Conservation (phyloP, 176 grass and related monocot species). For the Carex scoparia region DNA sequence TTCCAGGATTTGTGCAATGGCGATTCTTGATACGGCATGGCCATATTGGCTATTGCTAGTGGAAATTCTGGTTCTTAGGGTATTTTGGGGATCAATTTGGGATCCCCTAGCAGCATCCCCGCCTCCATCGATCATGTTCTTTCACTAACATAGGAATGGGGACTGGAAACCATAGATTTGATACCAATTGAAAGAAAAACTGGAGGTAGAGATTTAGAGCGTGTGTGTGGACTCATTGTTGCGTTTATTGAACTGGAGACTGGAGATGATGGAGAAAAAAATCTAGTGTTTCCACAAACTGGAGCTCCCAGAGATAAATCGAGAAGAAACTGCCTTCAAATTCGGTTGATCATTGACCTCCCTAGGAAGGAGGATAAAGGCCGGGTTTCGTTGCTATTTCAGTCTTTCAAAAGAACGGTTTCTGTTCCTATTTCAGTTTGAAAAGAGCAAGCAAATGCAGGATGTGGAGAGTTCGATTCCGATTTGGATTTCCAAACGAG, state of each 20-base stretch:
- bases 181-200: slow-evolving; percentile 13
- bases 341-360: not conserved
- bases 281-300: not conserved
- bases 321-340: not conserved
- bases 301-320: not conserved
- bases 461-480: not conserved
- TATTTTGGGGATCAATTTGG: slow-evolving; percentile 33
- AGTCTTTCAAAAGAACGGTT: not conserved
- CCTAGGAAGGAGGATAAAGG: not conserved
- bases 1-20: slow-evolving; percentile 66
- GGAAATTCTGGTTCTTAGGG: not conserved
- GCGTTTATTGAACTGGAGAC: not conserved
- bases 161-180: not conserved
- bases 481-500: not conserved
- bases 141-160: slow-evolving; percentile 45
- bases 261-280: not conserved
- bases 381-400: not conserved
- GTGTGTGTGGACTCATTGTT: not conserved
- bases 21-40: slow-evolving; percentile 48
- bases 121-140: slow-evolving; percentile 52
- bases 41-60: slow-evolving; percentile 50
- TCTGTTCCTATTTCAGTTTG: too few species aligned
- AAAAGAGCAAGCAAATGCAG: not conserved
- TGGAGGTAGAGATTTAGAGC: not conserved
- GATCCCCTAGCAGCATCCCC: slow-evolving; percentile 26